A percentile compares a stretch with the other conserved stretches of the same genome.
Evolutionary conservation across 192 early-diverging fungal genomes (phyloP).

Genomic region (Rhizophlyctis rosea): DNA sequence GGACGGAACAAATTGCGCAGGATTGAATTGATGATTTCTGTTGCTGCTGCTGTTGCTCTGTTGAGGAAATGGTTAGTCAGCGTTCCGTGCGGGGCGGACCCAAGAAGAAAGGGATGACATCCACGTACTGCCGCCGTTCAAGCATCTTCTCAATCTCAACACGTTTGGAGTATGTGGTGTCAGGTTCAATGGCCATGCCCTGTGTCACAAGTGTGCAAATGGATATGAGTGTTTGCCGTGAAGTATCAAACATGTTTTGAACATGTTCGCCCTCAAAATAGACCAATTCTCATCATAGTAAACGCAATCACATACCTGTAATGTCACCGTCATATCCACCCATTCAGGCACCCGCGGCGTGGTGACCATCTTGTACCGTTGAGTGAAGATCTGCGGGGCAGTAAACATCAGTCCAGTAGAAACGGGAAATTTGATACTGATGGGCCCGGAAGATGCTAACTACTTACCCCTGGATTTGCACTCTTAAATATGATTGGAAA

Average conservation of each 20-base stretch:
- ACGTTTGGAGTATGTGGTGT: conserved; percentile 28
- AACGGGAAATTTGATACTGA: background rate
- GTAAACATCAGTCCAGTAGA: background rate
- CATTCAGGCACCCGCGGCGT: conserved; percentile 14
- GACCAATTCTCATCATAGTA: too few relatives aligned
- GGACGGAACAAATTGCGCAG: conserved; percentile 12
- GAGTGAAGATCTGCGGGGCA: conserved; percentile 32
- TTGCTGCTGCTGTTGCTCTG: conserved; percentile 33
- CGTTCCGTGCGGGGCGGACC: background rate
- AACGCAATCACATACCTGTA: conserved; percentile 27
- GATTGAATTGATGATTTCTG: conserved; percentile 26
- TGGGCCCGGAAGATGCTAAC: background rate
- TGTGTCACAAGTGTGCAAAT: conserved; percentile 7
- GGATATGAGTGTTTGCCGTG: too few relatives aligned
- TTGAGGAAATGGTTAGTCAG: background rate
- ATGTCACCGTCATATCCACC: conserved; percentile 14
- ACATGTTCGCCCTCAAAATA: too few relatives aligned
- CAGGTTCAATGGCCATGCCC: conserved; percentile 48
- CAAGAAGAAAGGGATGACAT: background rate
- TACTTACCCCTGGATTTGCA: conserved; percentile 35
- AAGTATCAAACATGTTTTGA: too few relatives aligned
- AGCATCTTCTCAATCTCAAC: conserved; percentile 25
- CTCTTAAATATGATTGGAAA: conserved; percentile 50
- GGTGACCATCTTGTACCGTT: conserved; percentile 38
- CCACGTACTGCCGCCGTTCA: conserved; percentile 23